phyloP scores from a whole-genome alignment of 2,329 filamentous ascomycete genomes.

The Aspergillus felis region DNA sequence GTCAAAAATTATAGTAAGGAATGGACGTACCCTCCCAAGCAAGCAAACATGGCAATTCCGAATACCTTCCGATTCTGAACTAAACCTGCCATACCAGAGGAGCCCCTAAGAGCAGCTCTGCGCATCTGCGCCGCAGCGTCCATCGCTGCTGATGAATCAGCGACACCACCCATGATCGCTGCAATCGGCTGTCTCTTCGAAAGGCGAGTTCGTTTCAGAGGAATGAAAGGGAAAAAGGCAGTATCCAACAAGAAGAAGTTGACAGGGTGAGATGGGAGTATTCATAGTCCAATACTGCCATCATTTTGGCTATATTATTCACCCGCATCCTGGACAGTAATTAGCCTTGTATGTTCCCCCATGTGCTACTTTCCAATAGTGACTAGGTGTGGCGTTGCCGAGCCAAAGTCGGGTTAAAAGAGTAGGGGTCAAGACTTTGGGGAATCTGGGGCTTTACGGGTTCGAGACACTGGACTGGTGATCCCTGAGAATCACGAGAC shows the following conservation, averaged over 20 bases:
- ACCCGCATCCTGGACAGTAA: not conserved
- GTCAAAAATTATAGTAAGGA: not conserved
- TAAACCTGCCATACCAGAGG: constrained; percentile 50
- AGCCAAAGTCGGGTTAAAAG: not conserved
- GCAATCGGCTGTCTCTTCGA: not conserved
- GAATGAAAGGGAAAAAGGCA: not conserved
- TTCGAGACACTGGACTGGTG: not conserved
- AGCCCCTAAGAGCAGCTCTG: constrained; percentile 53
- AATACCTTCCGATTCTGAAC: constrained; percentile 60
- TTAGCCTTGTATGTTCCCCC: not conserved
- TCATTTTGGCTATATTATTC: constrained; percentile 6
- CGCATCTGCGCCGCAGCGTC: constrained; percentile 52
- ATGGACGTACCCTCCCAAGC: constrained; percentile 49
- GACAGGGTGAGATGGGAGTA: not conserved
- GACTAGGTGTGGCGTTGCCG: not conserved
- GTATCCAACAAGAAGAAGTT: not conserved
- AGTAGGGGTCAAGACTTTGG: not conserved
- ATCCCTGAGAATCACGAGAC: not conserved
- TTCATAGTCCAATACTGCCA: not conserved
- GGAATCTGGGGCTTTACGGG: not conserved
- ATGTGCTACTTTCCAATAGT: not conserved
- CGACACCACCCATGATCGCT: constrained; percentile 8
- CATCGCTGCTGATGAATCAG: constrained; percentile 11
- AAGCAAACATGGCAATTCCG: constrained; percentile 59
- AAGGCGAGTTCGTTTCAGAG: not conserved